phyloP scores from a whole-genome alignment of 164 flowering plant species.

The Nymphaea colorata region DNA sequence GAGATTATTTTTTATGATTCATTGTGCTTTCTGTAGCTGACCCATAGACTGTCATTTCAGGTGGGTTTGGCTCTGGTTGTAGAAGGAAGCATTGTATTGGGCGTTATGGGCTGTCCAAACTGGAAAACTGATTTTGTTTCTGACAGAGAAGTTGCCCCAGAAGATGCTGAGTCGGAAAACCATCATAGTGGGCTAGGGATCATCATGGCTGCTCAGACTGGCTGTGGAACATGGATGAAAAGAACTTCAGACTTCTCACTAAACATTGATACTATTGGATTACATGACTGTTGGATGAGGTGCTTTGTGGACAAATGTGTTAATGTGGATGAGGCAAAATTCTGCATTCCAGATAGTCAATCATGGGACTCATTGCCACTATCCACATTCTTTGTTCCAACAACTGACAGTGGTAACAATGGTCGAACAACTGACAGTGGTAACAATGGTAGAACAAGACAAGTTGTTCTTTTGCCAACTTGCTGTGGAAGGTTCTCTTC shows the following conservation, averaged over 20 bases:
- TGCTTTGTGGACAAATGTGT: conserved; percentile 45
- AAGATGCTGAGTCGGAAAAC: neutral
- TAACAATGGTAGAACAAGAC: conserved; percentile 19
- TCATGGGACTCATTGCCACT: conserved; percentile 78
- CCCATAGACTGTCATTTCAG: conserved; percentile 22
- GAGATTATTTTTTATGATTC: too few relatives aligned
- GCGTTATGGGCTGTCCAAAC: conserved; percentile 93
- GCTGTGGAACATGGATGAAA: conserved; percentile 85
- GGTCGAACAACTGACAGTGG: conserved; percentile 25
- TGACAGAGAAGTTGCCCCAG: conserved; percentile 11
- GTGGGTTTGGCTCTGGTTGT: conserved; percentile 89
- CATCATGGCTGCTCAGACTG: conserved; percentile 69
- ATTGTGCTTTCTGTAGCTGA: too few relatives aligned
- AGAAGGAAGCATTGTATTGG: conserved; percentile 66
- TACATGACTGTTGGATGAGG: conserved; percentile 38
- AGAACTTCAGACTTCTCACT: conserved; percentile 15
- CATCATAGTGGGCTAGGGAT: conserved; percentile 25
- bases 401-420: conserved; percentile 22
- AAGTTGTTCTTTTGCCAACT: conserved; percentile 55
- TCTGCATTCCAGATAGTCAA: conserved; percentile 77
- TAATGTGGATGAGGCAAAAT: conserved; percentile 40
- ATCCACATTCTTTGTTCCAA: conserved; percentile 31
- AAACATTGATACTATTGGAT: conserved; percentile 1
- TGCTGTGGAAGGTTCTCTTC: conserved; percentile 79
- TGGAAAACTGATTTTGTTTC: conserved; percentile 31